Evolutionary conservation across 371 early-diverging fungal genomes (phyloP), one percentile per base, ranked within the genome.

Genomic region (Apophysomyces ossiformis): DNA sequence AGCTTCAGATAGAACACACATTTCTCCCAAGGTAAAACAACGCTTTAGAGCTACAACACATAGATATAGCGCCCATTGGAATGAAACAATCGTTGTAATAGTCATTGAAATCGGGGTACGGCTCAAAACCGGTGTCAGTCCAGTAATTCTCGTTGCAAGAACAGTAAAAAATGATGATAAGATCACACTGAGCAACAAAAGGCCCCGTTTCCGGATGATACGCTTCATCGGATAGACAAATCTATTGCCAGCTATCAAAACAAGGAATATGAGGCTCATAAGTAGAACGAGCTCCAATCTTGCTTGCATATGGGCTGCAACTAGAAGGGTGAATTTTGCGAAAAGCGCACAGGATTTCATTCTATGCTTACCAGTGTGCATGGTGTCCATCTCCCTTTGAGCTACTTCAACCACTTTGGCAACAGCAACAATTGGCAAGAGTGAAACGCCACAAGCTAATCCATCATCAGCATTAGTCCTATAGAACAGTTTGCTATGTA

Each of bases 1-100:
- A 0, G 83, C 82, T 68, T 91, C 86, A 0, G 87, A 79, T n/a
- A 90, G 63, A 8, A 92, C 72, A 16, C 83, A 82, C 76, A 89
- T 79, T 69, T 92, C 92, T 1, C 91, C 90, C 58, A 87, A 72
- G 0, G 92, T 90, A 70, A 92, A 91, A 44, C 85, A 84, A 9
- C 79, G 78, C 32, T 83, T 76, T 12, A 82, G 61, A 3, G 78
- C 75, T 0, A 77, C 78, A 1, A 74, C 76, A 16, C 79, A 75
- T 13, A 79, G 69, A 66, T 83, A 83, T 1, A 83, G 61, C 12
- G 75, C 69, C 75, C 79, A 77, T 65, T 79, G 81, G 63, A 81
- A 81, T 16, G 71, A 65, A 0, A 67, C 69, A 45, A 81, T 54
- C 0, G 77, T 63, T 2, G 77, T 37, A 26, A 76, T 67, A 9